Conservation (phyloP, 352 stramenopile genomes). For the Globisporangium middletonii region DNA sequence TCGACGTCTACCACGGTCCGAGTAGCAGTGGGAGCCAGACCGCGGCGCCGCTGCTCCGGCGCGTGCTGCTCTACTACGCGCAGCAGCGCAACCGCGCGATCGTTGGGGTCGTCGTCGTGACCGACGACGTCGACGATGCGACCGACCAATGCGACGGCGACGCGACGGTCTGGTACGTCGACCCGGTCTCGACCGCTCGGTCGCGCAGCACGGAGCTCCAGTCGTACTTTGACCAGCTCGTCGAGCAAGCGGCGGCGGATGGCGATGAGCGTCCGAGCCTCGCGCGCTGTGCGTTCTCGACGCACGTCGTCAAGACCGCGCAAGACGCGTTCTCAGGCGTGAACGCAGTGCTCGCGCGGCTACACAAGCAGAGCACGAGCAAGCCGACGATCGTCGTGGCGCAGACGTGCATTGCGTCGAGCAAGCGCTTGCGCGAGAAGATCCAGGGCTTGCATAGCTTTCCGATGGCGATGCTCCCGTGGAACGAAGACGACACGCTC, state of each 20-base stretch:
- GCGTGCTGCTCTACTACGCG: slow-evolving; percentile 64
- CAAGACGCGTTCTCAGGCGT: slow-evolving; percentile 77
- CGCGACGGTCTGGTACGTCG: slow-evolving; percentile 59
- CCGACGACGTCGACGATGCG: slow-evolving; percentile 26
- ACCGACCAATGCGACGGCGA: slow-evolving; percentile 28
- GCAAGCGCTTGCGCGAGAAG: slow-evolving; percentile 58
- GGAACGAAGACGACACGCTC: slow-evolving; percentile 64
- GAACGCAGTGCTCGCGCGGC: slow-evolving; percentile 80
- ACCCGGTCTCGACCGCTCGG: slow-evolving; percentile 53
- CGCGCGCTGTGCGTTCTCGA: slow-evolving; percentile 46
- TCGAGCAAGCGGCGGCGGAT: slow-evolving; percentile 20
- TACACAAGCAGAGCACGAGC: slow-evolving; percentile 71
- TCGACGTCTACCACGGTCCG: slow-evolving; percentile 23
- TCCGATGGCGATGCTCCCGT: slow-evolving; percentile 87
- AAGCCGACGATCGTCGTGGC: slow-evolving; percentile 88
- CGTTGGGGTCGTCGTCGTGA: slow-evolving; percentile 39
- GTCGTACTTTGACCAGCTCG: slow-evolving; percentile 47
- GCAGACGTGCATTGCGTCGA: slow-evolving; percentile 55
- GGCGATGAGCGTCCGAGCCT: slow-evolving; percentile 33
- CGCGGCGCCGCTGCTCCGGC: slow-evolving; percentile 24
- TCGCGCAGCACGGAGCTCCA: slow-evolving; percentile 43
- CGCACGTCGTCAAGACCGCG: slow-evolving; percentile 73
- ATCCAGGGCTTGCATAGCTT: slow-evolving; percentile 91
- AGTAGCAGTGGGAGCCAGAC: slow-evolving; percentile 1
- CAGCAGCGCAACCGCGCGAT: slow-evolving; percentile 66